Percentiles rank a stretch among this genome's conserved stretches.
These are phyloP conservation scores for Sporothrix brunneoviolacea DNA, from an alignment of 2,329 filamentous ascomycete genomes.

Conservation along the genomic window DNA sequence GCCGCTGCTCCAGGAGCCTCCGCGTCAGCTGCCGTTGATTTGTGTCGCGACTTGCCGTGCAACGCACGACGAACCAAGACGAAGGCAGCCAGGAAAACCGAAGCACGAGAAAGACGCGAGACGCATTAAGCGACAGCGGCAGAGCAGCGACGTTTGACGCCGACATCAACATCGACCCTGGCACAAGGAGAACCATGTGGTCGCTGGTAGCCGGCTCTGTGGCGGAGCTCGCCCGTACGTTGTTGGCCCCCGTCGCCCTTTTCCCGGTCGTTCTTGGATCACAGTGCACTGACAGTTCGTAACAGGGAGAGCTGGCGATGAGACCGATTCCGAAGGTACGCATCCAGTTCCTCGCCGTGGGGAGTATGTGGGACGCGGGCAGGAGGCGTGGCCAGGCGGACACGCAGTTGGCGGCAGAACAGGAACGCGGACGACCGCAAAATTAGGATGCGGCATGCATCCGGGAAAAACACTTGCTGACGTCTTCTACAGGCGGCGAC, in stretches of 20 bases:
- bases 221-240: constrained; percentile 35
- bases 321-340: constrained; percentile 42
- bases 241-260: not conserved
- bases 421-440: no score
- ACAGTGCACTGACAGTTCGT: not conserved
- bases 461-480: constrained; percentile 15
- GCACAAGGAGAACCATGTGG: not conserved
- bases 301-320: constrained; percentile 38
- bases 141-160: not conserved
- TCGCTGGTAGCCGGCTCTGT: constrained; percentile 28
- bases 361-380: no score
- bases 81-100: no score
- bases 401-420: not conserved
- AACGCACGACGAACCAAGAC: not conserved
- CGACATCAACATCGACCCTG: not conserved
- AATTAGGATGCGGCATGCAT: no score
- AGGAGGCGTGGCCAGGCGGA: not conserved
- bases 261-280: no score
- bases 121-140: not conserved
- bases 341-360: no score
- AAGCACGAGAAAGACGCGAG: no score
- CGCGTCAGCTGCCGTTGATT: constrained; percentile 7
- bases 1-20: constrained; percentile 12
- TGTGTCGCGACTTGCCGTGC: not conserved
- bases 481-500: constrained; percentile 53